Evolutionary conservation across 164 flowering plant genomes (phyloP), one percentile per base, ranked within the genome.

Genomic region (Brasenia schreberi): DNA sequence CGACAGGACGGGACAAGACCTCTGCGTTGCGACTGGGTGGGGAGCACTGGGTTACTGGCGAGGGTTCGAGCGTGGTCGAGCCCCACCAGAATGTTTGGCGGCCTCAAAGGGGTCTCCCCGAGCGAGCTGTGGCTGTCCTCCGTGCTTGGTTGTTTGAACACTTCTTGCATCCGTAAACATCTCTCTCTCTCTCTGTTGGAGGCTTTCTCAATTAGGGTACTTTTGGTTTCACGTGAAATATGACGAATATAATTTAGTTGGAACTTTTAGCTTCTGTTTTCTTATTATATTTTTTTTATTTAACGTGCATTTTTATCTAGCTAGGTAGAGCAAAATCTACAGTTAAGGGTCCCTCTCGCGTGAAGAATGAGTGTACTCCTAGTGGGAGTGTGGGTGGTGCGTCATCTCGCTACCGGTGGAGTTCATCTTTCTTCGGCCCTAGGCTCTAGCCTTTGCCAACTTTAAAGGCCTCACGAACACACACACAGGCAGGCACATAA

Each of bases 31-130:
- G 82, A 77, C 80, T 66, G 44, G 67, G 74, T 23, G 65, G 67
- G 67, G 78, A 75, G 66, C 53, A 75, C 53, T 83, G 78, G 64
- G 80, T 77, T 68, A 53, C 76, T 4, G 65, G 76, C 69, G 82
- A 81, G 4, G 72, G 52, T 44, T 61, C 79, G 7, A 83, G 83
- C 45, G 78, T 74, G 45, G 44, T 77, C 45, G 87, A 85, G 17
- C 82, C 14, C 2, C 56, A 82, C 19, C 97, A 82, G 68, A 85
- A 86, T 65, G 86, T 83, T 52, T 90, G 97, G 97, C 78, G 92
- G 53, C 90, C 97, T 6, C 97, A 90, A 73, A 76, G 97, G 65
- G 97, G 97, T 5, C 91, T 91, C 68, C 97, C 97, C 4, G 96
- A 88, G 69, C 86, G 86, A 39, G 92, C 97, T 9, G 96, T 88